Base-by-base conservation (phyloP, 2,329 filamentous ascomycete species). In the Periconia digitata region DNA sequence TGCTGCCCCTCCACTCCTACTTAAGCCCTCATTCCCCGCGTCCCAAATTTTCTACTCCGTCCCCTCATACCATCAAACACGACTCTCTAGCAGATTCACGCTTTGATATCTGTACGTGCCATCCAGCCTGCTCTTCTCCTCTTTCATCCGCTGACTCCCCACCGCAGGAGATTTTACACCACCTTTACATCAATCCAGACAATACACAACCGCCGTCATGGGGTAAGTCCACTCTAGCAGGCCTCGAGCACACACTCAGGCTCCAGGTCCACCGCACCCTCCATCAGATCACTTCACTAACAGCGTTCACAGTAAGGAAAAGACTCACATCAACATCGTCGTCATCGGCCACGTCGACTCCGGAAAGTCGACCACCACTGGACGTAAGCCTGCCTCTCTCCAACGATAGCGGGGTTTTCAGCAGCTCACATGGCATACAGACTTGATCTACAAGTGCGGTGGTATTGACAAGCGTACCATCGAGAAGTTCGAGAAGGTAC, bases 381-480 rank as follows among this genome's bases (percentile, higher is more conserved):
- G 89, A 60, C 77, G 76, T 90, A 86, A 88, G 85, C 67, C 59
- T 62, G 48, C 64, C 60, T 59, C 46, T 49, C 56, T 51, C 60
- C 55, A 64, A 53, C 64, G 43, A 60, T 44, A 52, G 59, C 64
- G 58, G 54, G 55, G 55, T 55, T 54, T 51, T 53, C 59, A 43
- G 40, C 55, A 54, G 59, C 63, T 54, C 70, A 64, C 64, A 66
- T 64, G 71, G 67, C 77, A 76, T 88, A 92, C 72, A 79, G 76
- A 79, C 84, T 87, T 99, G 86, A 97, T 99, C 89, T 97, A 97
- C 91, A 92, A 99, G 89, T 97, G 94, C 85, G 94, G 94, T 88
- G 94, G 94, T 90, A 99, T 97, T 76, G 94, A 99, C 90, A 91
- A 92, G 86, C 92, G 94, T 91, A 97, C 92, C 80, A 99, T 99